Evolutionary conservation across 306 rosid species (phyloP).

Genomic region (Cucurbita pepo): DNA sequence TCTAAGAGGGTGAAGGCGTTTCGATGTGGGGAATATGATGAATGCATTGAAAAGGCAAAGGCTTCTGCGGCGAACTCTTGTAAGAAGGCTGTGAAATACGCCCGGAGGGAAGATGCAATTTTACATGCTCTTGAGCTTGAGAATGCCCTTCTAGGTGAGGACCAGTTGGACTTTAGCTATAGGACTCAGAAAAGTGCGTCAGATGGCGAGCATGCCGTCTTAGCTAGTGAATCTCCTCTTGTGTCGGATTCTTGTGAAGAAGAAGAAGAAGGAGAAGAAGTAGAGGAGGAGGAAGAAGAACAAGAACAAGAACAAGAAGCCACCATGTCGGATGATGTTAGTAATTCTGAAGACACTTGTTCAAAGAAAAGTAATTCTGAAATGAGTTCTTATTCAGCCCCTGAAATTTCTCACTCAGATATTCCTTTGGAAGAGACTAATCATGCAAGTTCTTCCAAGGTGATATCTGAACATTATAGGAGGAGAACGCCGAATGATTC

Average conservation of each 20-base stretch:
- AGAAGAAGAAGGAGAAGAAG: neutral
- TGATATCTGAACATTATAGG: slow-evolving; percentile 52
- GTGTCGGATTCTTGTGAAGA: slow-evolving; percentile 32
- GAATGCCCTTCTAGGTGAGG: slow-evolving; percentile 53
- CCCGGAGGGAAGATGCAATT: slow-evolving; percentile 97
- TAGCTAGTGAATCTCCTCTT: slow-evolving; percentile 41
- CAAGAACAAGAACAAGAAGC: neutral
- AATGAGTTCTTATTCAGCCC: slow-evolving; percentile 57
- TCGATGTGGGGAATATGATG: slow-evolving; percentile 92
- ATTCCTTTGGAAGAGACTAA: slow-evolving; percentile 85
- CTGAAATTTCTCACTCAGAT: slow-evolving; percentile 70
- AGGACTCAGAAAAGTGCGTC: slow-evolving; percentile 26
- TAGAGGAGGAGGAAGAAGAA: neutral
- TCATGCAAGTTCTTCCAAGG: slow-evolving; percentile 50
- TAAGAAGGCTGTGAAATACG: slow-evolving; percentile 90
- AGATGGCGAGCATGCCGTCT: slow-evolving; percentile 29
- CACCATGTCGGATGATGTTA: slow-evolving; percentile 32
- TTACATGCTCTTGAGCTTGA: slow-evolving; percentile 96
- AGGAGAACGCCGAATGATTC: slow-evolving; percentile 96
- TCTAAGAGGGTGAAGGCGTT: slow-evolving; percentile 93
- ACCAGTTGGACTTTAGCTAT: slow-evolving; percentile 21
- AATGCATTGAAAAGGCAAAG: slow-evolving; percentile 88
- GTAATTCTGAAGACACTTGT: slow-evolving; percentile 40
- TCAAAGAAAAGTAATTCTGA: slow-evolving; percentile 34
- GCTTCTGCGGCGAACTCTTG: slow-evolving; percentile 62